A percentile compares a stretch with the other conserved stretches of the same genome.
Conservation (phyloP, 2,329 filamentous ascomycete species). For the Fusarium liriodendri region DNA sequence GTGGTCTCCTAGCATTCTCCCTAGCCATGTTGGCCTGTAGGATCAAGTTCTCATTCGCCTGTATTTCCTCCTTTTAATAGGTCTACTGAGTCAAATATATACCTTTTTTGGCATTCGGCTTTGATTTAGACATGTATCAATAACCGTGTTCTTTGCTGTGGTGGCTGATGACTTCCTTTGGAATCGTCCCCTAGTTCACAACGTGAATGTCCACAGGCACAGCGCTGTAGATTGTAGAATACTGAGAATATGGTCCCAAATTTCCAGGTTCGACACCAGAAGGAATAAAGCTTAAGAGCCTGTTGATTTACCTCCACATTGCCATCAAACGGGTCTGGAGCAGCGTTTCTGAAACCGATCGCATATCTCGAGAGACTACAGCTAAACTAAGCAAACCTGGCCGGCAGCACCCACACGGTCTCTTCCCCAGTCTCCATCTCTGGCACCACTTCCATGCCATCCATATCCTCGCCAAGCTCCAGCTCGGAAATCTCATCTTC, state of each 20-base stretch:
- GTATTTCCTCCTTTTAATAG: too few relatives aligned
- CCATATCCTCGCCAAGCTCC: background rate
- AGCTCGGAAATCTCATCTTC: background rate
- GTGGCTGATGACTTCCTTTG: too few relatives aligned
- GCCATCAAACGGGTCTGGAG: background rate
- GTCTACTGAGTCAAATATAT: accelerated
- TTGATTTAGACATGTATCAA: too few relatives aligned
- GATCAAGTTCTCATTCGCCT: too few relatives aligned
- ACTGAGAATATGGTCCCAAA: accelerated
- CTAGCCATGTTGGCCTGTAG: too few relatives aligned
- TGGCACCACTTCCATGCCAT: background rate
- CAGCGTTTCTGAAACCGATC: background rate
- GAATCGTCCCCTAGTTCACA: too few relatives aligned
- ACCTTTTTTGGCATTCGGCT: too few relatives aligned
- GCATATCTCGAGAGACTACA: background rate
- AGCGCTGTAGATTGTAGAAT: background rate
- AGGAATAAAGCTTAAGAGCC: background rate
- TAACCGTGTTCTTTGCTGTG: too few relatives aligned
- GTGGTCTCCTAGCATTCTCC: too few relatives aligned
- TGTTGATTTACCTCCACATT: background rate
- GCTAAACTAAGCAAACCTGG: background rate
- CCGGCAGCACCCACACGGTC: background rate
- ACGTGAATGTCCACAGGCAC: too few relatives aligned
- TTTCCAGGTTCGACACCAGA: too few relatives aligned
- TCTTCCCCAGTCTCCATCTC: background rate